Conservation (phyloP, 163 green algal genomes). For the Scenedesmus sp. region DNA sequence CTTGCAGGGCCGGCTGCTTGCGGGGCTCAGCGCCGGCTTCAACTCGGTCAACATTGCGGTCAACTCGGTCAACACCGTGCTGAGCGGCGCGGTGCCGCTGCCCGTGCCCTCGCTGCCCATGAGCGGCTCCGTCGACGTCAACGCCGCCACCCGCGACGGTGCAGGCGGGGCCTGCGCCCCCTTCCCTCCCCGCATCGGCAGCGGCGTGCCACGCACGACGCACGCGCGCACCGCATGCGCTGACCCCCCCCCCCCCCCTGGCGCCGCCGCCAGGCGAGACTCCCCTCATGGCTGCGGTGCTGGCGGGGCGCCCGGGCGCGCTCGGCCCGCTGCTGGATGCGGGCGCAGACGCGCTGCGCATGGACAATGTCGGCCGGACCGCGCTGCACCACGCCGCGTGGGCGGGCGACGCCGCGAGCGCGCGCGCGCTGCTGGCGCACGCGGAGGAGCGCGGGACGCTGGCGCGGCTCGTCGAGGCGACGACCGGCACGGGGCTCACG, state of each 20-base stretch:
- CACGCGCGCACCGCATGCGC: background rate
- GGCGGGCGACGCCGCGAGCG: conserved; percentile 9
- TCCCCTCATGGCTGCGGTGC: conserved; percentile 32
- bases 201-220: no score
- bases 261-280: conserved; percentile 3
- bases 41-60: conserved; percentile 29
- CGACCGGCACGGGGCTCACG: conserved; percentile 25
- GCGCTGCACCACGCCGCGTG: conserved; percentile 38
- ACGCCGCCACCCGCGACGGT: conserved; percentile 36
- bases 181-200: background rate
- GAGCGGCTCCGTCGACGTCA: background rate
- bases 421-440: conserved; percentile 29
- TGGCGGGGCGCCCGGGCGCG: background rate
- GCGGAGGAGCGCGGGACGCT: background rate
- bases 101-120: conserved; percentile 33
- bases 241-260: background rate
- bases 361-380: conserved; percentile 18
- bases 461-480: conserved; percentile 19
- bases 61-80: conserved; percentile 24
- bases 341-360: conserved; percentile 19
- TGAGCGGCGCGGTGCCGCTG: conserved; percentile 22
- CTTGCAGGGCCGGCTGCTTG: conserved; percentile 39
- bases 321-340: conserved; percentile 18
- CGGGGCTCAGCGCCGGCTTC: background rate
- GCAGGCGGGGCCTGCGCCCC: background rate